Evolutionary conservation across 805 yeast species (phyloP), one percentile per base, ranked within the genome.

Genomic region (Candida ficus): DNA sequence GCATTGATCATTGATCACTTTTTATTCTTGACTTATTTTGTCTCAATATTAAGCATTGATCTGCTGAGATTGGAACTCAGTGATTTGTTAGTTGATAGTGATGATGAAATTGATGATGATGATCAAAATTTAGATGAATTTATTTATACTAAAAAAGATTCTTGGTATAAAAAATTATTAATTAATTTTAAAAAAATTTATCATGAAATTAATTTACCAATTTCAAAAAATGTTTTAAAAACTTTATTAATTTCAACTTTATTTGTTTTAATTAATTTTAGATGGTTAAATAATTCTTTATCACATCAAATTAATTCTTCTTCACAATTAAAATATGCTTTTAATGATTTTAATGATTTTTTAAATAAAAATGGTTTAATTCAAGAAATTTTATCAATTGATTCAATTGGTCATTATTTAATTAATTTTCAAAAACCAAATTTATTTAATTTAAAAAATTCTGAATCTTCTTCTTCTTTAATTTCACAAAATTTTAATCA

Each of bases 31-130:
- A 75, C 90, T 1, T 85, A 69, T 57, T 74, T 84, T 43, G 64
- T 79, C 2, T 78, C 88, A 0, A 76, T 84, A 2, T 62, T 85
- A 23, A 70, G 82, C 14, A 73, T 86, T 29, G 95, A 87, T 61
- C 62, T 80, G 23, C 71, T 80, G 35, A 68, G 87, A 39, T 57
- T 73, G 21, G 90, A 82, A 48, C 66, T 81, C 14, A 73, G 73
- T 13, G 87, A 80, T 44, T 55, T 79, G 11, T 54, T 75, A 8
- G 48, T 34, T n/a, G 36, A 46, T 26, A 41, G 37, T 8, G 19
- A 21, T 13, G 35, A 32, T 7, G 42, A 33, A 13, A 26, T 26
- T 26, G n/a, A n/a, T 7, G 18, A 19, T 12, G 35, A 31, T 7
- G 42, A 32, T 5, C 35, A 22, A 17, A 28, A 47, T 8, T 45